These are phyloP conservation scores for Erodium texanum DNA, from an alignment of 441 rosid species.

Conservation along the genomic window DNA sequence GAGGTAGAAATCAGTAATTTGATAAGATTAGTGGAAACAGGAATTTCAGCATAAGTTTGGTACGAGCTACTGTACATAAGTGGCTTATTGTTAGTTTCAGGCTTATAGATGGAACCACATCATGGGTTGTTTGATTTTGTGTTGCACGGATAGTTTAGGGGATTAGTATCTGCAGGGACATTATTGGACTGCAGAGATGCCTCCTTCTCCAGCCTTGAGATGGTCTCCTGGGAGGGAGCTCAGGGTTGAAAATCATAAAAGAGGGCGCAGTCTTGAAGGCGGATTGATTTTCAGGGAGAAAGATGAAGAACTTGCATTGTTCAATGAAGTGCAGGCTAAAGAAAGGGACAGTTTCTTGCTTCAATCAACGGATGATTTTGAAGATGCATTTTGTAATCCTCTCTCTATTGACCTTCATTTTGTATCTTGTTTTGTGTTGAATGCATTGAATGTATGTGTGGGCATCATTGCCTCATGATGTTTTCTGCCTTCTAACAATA, in stretches of 20 bases:
- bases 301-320: slow-evolving; percentile 87
- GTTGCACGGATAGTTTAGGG: slow-evolving; percentile 17
- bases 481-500: not conserved
- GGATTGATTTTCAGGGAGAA: slow-evolving; percentile 51
- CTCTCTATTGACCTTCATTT: slow-evolving; percentile 19
- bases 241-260: slow-evolving; percentile 54
- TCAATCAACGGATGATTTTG: slow-evolving; percentile 65
- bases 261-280: slow-evolving; percentile 76
- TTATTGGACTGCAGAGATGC: slow-evolving; percentile 33
- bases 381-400: slow-evolving; percentile 77
- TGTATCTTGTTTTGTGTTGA: not conserved
- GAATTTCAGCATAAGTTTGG: not conserved
- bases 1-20: no score
- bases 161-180: slow-evolving; percentile 15
- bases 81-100: not conserved
- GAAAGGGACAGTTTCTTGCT: slow-evolving; percentile 82
- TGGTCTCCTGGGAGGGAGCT: slow-evolving; percentile 70
- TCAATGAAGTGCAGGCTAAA: slow-evolving; percentile 78
- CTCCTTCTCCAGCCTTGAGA: slow-evolving; percentile 83
- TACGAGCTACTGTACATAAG: no score
- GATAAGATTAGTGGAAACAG: no score
- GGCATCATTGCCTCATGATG: not conserved
- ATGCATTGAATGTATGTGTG: not conserved
- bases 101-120: slow-evolving; percentile 14
- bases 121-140: slow-evolving; percentile 22